A percentile compares a stretch with the other conserved stretches of the same genome.
Evolutionary conservation across 2,329 filamentous ascomycete genomes (phyloP).

Genomic region (Balansia obtecta): DNA sequence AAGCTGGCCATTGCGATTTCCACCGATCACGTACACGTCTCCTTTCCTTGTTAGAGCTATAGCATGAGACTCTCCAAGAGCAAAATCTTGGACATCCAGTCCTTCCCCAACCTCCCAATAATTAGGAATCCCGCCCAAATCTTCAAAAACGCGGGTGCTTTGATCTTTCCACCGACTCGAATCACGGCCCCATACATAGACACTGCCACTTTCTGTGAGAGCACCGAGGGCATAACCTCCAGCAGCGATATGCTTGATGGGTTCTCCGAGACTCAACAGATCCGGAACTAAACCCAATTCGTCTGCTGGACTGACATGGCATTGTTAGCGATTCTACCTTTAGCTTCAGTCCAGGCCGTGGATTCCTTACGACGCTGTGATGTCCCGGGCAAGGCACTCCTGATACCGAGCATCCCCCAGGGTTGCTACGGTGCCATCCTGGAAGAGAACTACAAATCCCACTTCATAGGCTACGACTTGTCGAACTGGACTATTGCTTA

Average conservation of each 20-base stretch:
- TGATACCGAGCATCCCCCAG: conserved; percentile 48
- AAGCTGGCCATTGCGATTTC: conserved; percentile 47
- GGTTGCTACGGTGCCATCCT: conserved; percentile 33
- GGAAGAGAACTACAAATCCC: conserved; percentile 34
- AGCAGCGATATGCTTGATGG: conserved; percentile 40
- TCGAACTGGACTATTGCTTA: conserved; percentile 14
- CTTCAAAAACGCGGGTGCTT: conserved; percentile 13
- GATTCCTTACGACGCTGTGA: conserved; percentile 23
- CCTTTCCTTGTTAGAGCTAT: conserved; percentile 38
- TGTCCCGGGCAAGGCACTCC: conserved; percentile 41
- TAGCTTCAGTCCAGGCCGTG: not conserved
- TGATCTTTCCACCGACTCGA: conserved; percentile 12
- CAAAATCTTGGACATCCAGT: conserved; percentile 43
- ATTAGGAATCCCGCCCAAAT: conserved; percentile 22
- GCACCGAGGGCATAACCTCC: conserved; percentile 47
- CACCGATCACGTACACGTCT: conserved; percentile 41
- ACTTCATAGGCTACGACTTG: conserved; percentile 35
- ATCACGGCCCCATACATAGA: conserved; percentile 48
- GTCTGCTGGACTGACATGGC: conserved; percentile 27
- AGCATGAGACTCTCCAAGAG: conserved; percentile 46
- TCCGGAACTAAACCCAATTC: conserved; percentile 33
- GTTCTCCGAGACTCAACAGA: conserved; percentile 36
- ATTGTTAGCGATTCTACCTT: conserved; percentile 5
- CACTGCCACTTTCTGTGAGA: conserved; percentile 41
- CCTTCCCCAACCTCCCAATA: conserved; percentile 34